These are phyloP conservation scores for Rubus parviflorus DNA, from an alignment of 306 rosid species.

Conservation along the genomic window DNA sequence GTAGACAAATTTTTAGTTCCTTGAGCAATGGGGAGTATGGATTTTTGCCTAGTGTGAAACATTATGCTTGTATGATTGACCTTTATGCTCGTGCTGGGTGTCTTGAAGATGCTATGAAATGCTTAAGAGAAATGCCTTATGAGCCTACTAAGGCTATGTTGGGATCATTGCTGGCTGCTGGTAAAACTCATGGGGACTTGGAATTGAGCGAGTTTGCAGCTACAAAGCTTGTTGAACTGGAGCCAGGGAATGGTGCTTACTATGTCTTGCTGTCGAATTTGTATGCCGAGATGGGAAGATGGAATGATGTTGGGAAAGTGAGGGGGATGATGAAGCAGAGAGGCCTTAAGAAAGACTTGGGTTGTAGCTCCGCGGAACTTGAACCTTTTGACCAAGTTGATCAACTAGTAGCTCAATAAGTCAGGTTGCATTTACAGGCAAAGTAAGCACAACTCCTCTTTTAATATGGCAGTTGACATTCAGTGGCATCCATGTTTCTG, in stretches of 20 bases:
- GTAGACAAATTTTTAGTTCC: constrained; percentile 48
- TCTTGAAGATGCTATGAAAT: constrained; percentile 46
- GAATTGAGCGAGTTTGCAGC: constrained; percentile 61
- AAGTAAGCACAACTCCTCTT: neutral
- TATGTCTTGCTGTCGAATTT: constrained; percentile 65
- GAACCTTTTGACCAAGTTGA: constrained; percentile 26
- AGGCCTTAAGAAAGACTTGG: constrained; percentile 55
- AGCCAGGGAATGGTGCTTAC: constrained; percentile 57
- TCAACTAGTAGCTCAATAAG: constrained; percentile 27
- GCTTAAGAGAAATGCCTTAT: constrained; percentile 52
- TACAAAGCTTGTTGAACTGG: constrained; percentile 62
- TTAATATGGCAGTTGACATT: neutral
- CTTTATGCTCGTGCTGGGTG: constrained; percentile 63
- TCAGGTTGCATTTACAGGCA: neutral
- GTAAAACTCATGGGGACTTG: constrained; percentile 54
- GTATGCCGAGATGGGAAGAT: constrained; percentile 71
- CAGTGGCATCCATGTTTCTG: neutral
- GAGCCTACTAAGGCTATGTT: constrained; percentile 64
- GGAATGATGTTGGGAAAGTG: constrained; percentile 69
- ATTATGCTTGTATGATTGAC: constrained; percentile 78
- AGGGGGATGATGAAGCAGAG: constrained; percentile 60
- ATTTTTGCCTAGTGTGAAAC: constrained; percentile 49
- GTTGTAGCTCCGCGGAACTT: constrained; percentile 60
- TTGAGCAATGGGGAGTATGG: constrained; percentile 52
- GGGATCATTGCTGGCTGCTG: constrained; percentile 66